Evolutionary conservation across 2,329 filamentous ascomycete species (phyloP), one percentile per base, ranked within the genome.

Genomic region (Alternaria postmessia): DNA sequence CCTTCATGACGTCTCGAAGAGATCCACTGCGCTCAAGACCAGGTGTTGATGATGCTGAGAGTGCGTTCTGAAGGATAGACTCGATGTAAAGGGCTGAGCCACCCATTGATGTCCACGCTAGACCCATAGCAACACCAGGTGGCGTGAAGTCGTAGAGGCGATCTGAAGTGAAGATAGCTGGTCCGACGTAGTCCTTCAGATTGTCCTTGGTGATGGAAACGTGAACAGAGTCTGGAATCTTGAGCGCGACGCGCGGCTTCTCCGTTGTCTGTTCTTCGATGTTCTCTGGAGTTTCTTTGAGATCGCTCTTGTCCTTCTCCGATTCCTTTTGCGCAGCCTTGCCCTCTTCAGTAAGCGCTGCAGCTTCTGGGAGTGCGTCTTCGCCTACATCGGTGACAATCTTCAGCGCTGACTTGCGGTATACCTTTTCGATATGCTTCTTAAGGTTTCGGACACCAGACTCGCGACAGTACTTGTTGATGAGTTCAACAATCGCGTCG

Each of bases 361-460:
- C 88, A 22, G 91, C 88, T 75, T 97, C 94, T 3, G 91, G 86
- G 2, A 97, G 81, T 1, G 85, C 91, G 6, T 93, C 90, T 74
- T 97, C 94, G 51, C 94, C 94, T 14, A 98, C 85, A 64, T 98
- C 94, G 76, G 94, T 91, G 12, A 99, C 94, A 68, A 99, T 99
- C 81, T 97, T 98, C 63, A 99, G 85, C 0, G 95, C 96, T 14
- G 94, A 93, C 81, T 99, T 99, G 59, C 95, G 89, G 81, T 97
- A 99, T 3, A 99, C 93, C 83, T 99, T 99, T 79, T 99, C 95
- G 63, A 99, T 99, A 79, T 98, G 94, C 84, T 99, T 98, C 87
- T 99, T 99, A 62, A 99, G 83, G 75, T 99, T 99, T 67, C 95
- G 90, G 8, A 99, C 96, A 71, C 95, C 95, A 43, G 93, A 97